Percentiles rank a stretch among this genome's conserved stretches.
phyloP scores from a whole-genome alignment of 108 stramenopile genomes.

The Cyclostephanos invisitatus region DNA sequence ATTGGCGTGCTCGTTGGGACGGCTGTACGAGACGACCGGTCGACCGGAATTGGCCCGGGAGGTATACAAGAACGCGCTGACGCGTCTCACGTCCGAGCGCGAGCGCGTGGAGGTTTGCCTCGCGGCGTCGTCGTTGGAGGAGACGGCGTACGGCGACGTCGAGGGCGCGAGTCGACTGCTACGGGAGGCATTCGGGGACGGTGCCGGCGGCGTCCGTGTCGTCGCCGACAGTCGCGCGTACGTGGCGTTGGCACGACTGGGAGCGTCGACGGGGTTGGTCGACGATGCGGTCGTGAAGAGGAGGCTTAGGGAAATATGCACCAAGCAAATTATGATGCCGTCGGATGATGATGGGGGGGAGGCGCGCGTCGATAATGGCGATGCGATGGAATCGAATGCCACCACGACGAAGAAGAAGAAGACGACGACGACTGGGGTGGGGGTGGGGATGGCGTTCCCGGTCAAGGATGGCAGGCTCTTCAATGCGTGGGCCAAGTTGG shows the following conservation, averaged over 20 bases:
- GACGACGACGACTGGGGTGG: neutral
- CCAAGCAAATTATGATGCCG: conserved; percentile 28
- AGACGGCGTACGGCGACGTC: conserved; percentile 60
- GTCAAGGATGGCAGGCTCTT: conserved; percentile 74
- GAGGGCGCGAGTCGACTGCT: conserved; percentile 58
- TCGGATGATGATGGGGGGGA: conserved; percentile 25
- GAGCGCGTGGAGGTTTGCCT: conserved; percentile 75
- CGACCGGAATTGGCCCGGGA: conserved; percentile 46
- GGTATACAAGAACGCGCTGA: conserved; percentile 53
- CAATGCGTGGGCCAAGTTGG: conserved; percentile 81
- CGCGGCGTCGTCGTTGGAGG: conserved; percentile 77
- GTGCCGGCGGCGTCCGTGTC: neutral
- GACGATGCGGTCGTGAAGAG: conserved; percentile 41
- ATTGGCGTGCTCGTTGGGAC: conserved; percentile 74
- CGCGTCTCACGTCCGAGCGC: conserved; percentile 47
- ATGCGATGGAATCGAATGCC: neutral
- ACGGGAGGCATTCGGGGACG: conserved; percentile 39
- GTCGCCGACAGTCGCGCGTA: conserved; percentile 65
- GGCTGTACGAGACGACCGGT: conserved; percentile 47
- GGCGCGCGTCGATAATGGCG: conserved; percentile 2
- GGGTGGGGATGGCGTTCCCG: conserved; percentile 14
- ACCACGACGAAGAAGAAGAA: neutral
- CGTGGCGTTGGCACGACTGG: conserved; percentile 76
- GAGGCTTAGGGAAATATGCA: conserved; percentile 37
- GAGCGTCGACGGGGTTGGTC: conserved; percentile 43